Conservation (phyloP, 108 stramenopile genomes). For the Pseudonitzschia delicatissima region DNA sequence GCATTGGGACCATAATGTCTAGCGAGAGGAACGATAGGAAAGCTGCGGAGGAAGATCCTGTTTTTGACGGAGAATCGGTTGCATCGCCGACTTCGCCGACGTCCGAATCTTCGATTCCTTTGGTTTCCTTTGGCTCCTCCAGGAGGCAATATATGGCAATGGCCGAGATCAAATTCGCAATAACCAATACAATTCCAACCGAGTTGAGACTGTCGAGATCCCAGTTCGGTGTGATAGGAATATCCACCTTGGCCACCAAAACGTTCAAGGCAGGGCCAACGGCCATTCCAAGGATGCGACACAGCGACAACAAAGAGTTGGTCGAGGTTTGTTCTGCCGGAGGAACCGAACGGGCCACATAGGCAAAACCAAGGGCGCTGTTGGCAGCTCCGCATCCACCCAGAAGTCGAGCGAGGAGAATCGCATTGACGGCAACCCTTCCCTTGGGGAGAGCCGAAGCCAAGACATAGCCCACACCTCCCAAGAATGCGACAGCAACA, state of each 20-base stretch:
- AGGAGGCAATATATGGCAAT: conserved; percentile 41
- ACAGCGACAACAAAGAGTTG: conserved; percentile 49
- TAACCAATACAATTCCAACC: conserved; percentile 57
- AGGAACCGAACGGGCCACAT: conserved; percentile 52
- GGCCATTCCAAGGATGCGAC: conserved; percentile 68
- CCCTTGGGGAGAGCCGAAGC: conserved; percentile 19
- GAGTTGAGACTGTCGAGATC: conserved; percentile 49
- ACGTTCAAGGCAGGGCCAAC: conserved; percentile 57
- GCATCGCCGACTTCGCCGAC: background rate
- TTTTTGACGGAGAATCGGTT: background rate
- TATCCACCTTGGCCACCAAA: conserved; percentile 42
- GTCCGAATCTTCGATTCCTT: background rate
- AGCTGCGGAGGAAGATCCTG: background rate
- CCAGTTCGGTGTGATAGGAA: conserved; percentile 6
- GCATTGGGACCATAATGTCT: conserved; percentile 53
- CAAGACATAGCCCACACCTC: conserved; percentile 60
- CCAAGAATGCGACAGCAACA: conserved; percentile 40
- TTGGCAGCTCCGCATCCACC: conserved; percentile 71
- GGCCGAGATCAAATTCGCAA: conserved; percentile 44
- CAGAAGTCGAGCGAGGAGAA: conserved; percentile 52
- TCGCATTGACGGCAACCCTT: conserved; percentile 35
- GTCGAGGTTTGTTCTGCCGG: conserved; percentile 47
- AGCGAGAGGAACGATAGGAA: conserved; percentile 19
- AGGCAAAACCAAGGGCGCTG: conserved; percentile 64
- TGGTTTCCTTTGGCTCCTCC: conserved; percentile 43